Percentiles rank a stretch among this genome's conserved stretches.
Evolutionary conservation across 805 yeast genomes (phyloP).

Genomic region (Kodamaea laetipori): DNA sequence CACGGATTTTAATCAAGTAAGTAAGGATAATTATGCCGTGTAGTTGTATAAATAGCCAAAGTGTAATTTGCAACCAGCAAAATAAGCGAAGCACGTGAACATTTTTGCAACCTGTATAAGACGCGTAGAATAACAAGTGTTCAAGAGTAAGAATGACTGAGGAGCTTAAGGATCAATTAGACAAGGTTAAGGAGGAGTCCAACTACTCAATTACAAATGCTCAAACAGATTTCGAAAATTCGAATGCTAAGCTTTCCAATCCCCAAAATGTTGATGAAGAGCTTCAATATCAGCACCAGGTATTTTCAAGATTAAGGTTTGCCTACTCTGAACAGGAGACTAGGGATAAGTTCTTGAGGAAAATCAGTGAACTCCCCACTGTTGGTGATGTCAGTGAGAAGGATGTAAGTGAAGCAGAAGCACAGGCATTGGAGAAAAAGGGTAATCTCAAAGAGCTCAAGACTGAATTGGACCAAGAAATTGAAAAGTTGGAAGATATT

Average conservation of each 20-base stretch:
- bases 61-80: too few relatives aligned
- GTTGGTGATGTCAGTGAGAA: slow-evolving; percentile 18
- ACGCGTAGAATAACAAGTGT: slow-evolving; percentile 4
- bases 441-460: slow-evolving; percentile 28
- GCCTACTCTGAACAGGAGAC: slow-evolving; percentile 73
- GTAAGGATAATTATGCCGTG: too few relatives aligned
- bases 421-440: slow-evolving; percentile 25
- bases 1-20: too few relatives aligned
- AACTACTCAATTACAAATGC: slow-evolving; percentile 10
- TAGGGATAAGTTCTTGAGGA: slow-evolving; percentile 63
- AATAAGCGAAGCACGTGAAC: background rate
- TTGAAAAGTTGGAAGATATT: slow-evolving; percentile 30
- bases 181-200: background rate
- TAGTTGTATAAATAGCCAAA: too few relatives aligned
- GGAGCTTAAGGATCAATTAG: slow-evolving; percentile 4
- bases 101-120: slow-evolving; percentile 6
- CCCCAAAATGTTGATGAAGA: slow-evolving; percentile 29
- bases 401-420: slow-evolving; percentile 25
- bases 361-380: slow-evolving; percentile 36
- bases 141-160: slow-evolving; percentile 8
- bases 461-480: slow-evolving; percentile 27
- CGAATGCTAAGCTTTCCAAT: slow-evolving; percentile 14
- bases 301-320: slow-evolving; percentile 58
- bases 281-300: slow-evolving; percentile 37
- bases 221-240: slow-evolving; percentile 16